Evolutionary conservation across 2,329 filamentous ascomycete species (phyloP).

Genomic region (Microsporum canis): DNA sequence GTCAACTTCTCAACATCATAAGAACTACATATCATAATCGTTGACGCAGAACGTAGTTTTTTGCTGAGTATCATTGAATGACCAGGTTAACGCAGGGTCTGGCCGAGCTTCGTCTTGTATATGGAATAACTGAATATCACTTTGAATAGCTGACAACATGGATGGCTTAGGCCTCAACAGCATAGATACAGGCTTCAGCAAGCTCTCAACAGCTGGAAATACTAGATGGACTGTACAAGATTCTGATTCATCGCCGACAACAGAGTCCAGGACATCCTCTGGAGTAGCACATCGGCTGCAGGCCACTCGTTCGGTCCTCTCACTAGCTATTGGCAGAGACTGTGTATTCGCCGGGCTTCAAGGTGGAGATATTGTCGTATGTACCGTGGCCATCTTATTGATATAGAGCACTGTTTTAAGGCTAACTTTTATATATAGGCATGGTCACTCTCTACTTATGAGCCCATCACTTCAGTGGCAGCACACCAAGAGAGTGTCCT

Average conservation of each 20-base stretch:
- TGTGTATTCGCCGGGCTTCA: constrained; percentile 88
- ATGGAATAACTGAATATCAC: background rate
- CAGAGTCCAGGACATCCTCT: background rate
- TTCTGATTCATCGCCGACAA: background rate
- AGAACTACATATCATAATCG: background rate
- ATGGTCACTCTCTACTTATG: constrained; percentile 81
- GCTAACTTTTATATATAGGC: constrained; percentile 34
- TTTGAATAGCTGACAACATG: background rate
- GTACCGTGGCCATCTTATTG: constrained; percentile 15
- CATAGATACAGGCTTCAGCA: background rate
- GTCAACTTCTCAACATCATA: background rate
- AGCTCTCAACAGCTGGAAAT: background rate
- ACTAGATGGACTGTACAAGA: background rate
- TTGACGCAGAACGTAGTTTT: background rate
- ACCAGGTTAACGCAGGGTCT: background rate
- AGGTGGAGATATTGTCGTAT: constrained; percentile 74
- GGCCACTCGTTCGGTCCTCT: constrained; percentile 44
- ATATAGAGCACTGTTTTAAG: background rate
- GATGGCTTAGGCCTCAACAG: background rate
- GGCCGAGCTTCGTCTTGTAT: background rate
- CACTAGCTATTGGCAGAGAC: constrained; percentile 66
- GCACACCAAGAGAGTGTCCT: constrained; percentile 88
- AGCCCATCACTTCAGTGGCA: constrained; percentile 65
- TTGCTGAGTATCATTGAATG: background rate
- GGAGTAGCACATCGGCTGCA: constrained; percentile 32